Conservation (phyloP, 352 stramenopile genomes). For the Thraustochytrium sp. region DNA sequence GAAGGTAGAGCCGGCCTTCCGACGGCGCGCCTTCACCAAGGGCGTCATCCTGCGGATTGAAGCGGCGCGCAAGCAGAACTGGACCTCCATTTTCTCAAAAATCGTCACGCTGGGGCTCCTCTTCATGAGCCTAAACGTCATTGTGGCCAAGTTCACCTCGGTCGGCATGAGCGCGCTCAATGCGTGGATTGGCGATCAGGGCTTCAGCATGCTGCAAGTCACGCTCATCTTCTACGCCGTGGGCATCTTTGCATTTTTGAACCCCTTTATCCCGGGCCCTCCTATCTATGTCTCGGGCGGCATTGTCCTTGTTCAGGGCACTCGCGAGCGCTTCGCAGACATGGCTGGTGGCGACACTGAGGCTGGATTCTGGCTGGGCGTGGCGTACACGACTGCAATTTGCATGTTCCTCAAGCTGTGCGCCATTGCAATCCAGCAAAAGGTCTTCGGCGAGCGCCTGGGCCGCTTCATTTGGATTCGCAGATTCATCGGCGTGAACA, state of each 20-base stretch:
- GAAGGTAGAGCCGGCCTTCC: background rate
- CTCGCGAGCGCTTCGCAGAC: background rate
- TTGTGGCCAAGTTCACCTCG: conserved; percentile 24
- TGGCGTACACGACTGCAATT: background rate
- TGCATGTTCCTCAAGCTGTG: conserved; percentile 2
- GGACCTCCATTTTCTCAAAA: conserved; percentile 6
- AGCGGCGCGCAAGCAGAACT: background rate
- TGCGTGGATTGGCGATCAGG: background rate
- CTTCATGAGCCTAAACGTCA: background rate
- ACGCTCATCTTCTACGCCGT: conserved; percentile 19
- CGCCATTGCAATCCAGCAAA: conserved; percentile 35
- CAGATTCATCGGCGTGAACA: conserved; percentile 14
- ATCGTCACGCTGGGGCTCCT: background rate
- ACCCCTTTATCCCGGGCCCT: conserved; percentile 11
- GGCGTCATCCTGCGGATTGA: background rate
- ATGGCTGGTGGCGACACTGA: background rate
- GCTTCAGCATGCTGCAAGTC: background rate
- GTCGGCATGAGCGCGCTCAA: background rate
- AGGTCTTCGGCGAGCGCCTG: conserved; percentile 1
- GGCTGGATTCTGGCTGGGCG: background rate
- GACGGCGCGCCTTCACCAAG: background rate
- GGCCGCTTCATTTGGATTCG: background rate
- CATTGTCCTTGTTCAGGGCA: background rate
- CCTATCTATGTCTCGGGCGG: conserved; percentile 21
- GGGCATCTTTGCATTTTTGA: background rate